Conservation (phyloP, 129 eudicot genomes). For the Saussurea involucrata region DNA sequence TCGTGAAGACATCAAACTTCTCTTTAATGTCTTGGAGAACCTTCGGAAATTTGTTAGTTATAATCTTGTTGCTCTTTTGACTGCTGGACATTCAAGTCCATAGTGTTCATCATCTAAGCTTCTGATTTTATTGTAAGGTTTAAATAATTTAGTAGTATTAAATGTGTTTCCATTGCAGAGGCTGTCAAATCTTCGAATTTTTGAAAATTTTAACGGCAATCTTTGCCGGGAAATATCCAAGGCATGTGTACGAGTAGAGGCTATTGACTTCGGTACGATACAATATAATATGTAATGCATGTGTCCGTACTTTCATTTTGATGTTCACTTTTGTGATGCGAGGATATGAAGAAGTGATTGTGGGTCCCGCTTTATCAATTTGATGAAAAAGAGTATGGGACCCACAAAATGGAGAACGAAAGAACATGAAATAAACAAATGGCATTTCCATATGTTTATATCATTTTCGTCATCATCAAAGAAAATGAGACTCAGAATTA, state of each 20-base stretch:
- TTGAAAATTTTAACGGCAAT: no score
- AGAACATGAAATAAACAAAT: neutral
- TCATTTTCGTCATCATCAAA: neutral
- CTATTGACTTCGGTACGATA: conserved; percentile 74
- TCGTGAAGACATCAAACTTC: conserved; percentile 73
- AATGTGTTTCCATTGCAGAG: no score
- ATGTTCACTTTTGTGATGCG: neutral
- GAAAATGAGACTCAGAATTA: no score
- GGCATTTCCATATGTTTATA: neutral
- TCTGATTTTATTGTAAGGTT: neutral
- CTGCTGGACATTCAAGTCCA: neutral
- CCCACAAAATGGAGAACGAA: neutral
- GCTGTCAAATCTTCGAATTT: no score
- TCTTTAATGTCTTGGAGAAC: no score
- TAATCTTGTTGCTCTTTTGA: neutral
- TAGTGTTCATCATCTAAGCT: neutral
- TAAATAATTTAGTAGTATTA: neutral
- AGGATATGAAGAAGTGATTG: neutral
- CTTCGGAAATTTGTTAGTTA: conserved; percentile 85
- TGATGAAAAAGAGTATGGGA: neutral
- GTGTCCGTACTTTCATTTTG: neutral
- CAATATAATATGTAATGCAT: neutral
- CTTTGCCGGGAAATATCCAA: conserved; percentile 62
- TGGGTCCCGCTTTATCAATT: neutral
- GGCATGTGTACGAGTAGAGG: conserved; percentile 79